Conservation (phyloP, 2,329 filamentous ascomycete species). For the Scortechinia acanthostroma region DNA sequence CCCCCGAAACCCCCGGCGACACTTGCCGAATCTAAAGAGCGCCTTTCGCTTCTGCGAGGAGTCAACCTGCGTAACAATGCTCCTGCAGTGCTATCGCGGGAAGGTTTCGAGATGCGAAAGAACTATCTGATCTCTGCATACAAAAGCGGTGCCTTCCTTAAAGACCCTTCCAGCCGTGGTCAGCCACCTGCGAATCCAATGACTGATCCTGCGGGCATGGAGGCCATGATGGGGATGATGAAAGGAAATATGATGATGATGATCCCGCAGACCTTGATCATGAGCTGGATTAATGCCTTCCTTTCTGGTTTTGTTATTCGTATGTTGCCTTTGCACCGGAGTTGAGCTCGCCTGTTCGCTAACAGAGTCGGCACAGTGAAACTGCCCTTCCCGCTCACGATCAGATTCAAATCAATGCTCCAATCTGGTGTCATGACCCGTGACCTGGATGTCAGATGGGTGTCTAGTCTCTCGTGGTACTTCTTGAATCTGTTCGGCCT, state of each 20-base stretch:
- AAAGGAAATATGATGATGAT: slow-evolving; percentile 79
- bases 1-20: slow-evolving; percentile 57
- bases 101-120: slow-evolving; percentile 58
- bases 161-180: slow-evolving; percentile 59
- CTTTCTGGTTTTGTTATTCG: slow-evolving; percentile 72
- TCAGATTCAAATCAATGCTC: slow-evolving; percentile 74
- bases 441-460: slow-evolving; percentile 71
- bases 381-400: slow-evolving; percentile 69
- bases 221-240: slow-evolving; percentile 79
- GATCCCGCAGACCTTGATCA: slow-evolving; percentile 71
- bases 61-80: slow-evolving; percentile 62
- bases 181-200: slow-evolving; percentile 67
- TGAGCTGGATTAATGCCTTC: slow-evolving; percentile 78
- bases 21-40: slow-evolving; percentile 51
- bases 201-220: slow-evolving; percentile 71
- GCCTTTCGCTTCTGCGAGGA: slow-evolving; percentile 57
- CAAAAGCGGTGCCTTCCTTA: slow-evolving; percentile 60
- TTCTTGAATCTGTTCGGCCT: slow-evolving; percentile 70
- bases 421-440: slow-evolving; percentile 69
- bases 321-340: slow-evolving; percentile 27
- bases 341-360: slow-evolving; percentile 6
- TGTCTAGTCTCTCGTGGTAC: slow-evolving; percentile 72
- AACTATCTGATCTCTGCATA: slow-evolving; percentile 59
- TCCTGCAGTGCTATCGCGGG: slow-evolving; percentile 44
- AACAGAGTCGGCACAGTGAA: slow-evolving; percentile 41